Evolutionary conservation across 306 rosid species (phyloP), one percentile per base, ranked within the genome.

Genomic region (Trifolium dubium): DNA sequence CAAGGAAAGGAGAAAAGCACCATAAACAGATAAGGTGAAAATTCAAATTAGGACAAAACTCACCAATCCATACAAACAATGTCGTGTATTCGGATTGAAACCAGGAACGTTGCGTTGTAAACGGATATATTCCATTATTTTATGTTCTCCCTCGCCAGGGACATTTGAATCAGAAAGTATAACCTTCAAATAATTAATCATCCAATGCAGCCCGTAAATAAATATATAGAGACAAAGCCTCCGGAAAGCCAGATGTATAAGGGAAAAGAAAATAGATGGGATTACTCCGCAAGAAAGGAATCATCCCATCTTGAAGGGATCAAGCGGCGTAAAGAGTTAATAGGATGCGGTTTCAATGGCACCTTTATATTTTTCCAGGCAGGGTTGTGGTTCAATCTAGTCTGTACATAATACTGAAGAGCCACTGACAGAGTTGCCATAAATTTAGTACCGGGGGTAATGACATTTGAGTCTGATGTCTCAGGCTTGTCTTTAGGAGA

Each of bases 81-180:
- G 97, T 39, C 83, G 85, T 61, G 96, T 89, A 74, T 94, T 91
- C 50, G 96, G 99, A 85, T 94, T 82, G 58, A 86, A 94, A 49
- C 99, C 97, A 50, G 86, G 87, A 69, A 88, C 82, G 82, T 85
- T 83, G 60, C 97, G 92, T 67, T 92, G 97, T 72, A 23, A 76
- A 56, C 97, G 92, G 62, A 94, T 92, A 70, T 92, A 94, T 71
- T 86, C 78, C 88, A 94, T 94, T 75, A 91, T 86, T 87, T 94
- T 94, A 83, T 94, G 99, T 74, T 94, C 95, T 69, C 99, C 99
- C 89, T 94, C 99, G 3, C 99, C 99, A 65, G 92, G 93, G 59
- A 84, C 96, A 63, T 94, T 94, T 47, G 99, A 84, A 88, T 94
- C 99, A 86, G 99, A 92, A 84, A 94, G 95, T 77, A 92, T 89